phyloP scores from a whole-genome alignment of 1,284 basidiomycete genomes.

The Fistulinella staudtii region DNA sequence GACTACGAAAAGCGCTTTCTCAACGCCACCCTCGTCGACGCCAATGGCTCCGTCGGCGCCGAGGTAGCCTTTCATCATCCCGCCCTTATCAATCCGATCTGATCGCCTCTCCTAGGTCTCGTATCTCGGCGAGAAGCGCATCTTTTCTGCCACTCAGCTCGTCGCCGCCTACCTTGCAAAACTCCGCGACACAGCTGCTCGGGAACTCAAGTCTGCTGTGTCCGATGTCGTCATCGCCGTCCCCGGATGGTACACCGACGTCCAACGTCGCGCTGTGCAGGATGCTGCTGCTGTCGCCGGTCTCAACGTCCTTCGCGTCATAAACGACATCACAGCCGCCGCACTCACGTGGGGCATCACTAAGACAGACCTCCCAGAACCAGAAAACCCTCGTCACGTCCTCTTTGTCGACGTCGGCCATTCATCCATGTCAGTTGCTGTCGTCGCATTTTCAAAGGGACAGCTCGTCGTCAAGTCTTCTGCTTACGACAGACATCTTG shows the following conservation, averaged over 20 bases:
- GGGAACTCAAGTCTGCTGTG: conserved; percentile 80
- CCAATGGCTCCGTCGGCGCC: conserved; percentile 75
- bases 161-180: conserved; percentile 84
- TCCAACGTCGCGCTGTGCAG: conserved; percentile 82
- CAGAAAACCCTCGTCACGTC: conserved; percentile 79
- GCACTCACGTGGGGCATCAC: conserved; percentile 97
- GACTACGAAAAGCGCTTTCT: conserved; percentile 86
- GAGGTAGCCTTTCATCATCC: conserved; percentile 52
- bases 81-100: conserved; percentile 12
- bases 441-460: conserved; percentile 91
- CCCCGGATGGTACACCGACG: conserved; percentile 92
- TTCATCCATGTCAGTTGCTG: conserved; percentile 78
- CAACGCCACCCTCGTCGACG: conserved; percentile 81
- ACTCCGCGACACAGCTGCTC: conserved; percentile 78
- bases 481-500: conserved; percentile 87
- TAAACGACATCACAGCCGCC: conserved; percentile 91
- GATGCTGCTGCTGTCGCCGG: conserved; percentile 87
- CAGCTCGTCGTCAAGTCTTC: conserved; percentile 82
- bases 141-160: conserved; percentile 84
- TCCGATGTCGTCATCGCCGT: conserved; percentile 92
- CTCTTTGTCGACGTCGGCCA: conserved; percentile 93
- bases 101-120: conserved; percentile 55
- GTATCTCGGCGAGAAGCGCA: conserved; percentile 76
- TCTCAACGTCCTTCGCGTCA: conserved; percentile 85
- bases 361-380: conserved; percentile 85